phyloP scores from a whole-genome alignment of 2,329 filamentous ascomycete species.

The Alternaria ethzedia region DNA sequence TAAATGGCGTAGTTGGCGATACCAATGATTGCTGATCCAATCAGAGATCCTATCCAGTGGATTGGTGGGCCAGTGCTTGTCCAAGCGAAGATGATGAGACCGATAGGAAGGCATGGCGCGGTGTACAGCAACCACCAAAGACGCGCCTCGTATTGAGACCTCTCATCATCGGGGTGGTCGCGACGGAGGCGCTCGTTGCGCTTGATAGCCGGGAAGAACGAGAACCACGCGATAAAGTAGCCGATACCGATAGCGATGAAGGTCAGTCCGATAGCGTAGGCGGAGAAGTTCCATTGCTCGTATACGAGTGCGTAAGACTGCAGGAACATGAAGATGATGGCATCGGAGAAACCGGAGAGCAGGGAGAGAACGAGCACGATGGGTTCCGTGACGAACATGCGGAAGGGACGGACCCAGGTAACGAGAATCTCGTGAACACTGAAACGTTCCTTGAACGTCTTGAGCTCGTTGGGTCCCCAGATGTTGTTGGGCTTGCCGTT shows the following conservation, averaged over 20 bases:
- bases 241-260: constrained; percentile 67
- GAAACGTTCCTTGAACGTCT: constrained; percentile 45
- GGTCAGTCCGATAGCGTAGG: constrained; percentile 64
- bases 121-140: constrained; percentile 70
- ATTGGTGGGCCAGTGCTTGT: constrained; percentile 68
- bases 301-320: constrained; percentile 74
- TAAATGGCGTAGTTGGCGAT: constrained; percentile 76
- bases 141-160: constrained; percentile 57
- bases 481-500: constrained; percentile 65
- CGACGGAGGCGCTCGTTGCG: constrained; percentile 44
- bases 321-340: constrained; percentile 80
- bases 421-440: constrained; percentile 50
- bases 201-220: constrained; percentile 62
- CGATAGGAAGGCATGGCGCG: constrained; percentile 68
- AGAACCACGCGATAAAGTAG: constrained; percentile 68
- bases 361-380: constrained; percentile 75
- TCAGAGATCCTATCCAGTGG: constrained; percentile 73
- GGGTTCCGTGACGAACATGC: constrained; percentile 77
- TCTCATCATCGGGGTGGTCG: constrained; percentile 37
- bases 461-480: constrained; percentile 77
- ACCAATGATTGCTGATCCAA: constrained; percentile 71
- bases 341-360: constrained; percentile 76
- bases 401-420: constrained; percentile 67
- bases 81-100: constrained; percentile 75
- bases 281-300: constrained; percentile 68